These are phyloP conservation scores for Ascoidea rubescens DNA, from an alignment of 805 yeast species.

Conservation along the genomic window DNA sequence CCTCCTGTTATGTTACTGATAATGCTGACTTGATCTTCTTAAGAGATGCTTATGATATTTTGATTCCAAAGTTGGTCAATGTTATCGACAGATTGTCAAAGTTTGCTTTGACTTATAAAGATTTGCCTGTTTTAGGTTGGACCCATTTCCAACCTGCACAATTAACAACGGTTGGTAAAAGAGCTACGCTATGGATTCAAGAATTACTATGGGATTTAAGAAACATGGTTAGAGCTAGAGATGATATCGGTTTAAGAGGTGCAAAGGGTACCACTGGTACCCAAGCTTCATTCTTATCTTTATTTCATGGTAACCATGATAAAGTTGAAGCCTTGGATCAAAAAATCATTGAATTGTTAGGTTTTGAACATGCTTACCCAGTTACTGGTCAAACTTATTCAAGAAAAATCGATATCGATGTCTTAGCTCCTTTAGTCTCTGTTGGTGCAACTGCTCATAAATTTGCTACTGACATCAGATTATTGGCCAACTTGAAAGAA, in stretches of 20 bases:
- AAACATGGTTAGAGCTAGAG: slow-evolving; percentile 90
- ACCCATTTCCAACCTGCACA: slow-evolving; percentile 99
- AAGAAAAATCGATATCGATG: slow-evolving; percentile 94
- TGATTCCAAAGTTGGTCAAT: slow-evolving; percentile 90
- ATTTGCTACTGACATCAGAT: slow-evolving; percentile 92
- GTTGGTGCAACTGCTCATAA: slow-evolving; percentile 95
- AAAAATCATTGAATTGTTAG: slow-evolving; percentile 83
- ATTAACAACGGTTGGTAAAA: slow-evolving; percentile 95
- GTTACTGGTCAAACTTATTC: slow-evolving; percentile 99
- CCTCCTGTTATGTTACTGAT: slow-evolving; percentile 95
- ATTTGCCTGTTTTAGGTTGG: slow-evolving; percentile 96
- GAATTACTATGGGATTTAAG: slow-evolving; percentile 96
- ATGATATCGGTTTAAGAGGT: slow-evolving; percentile 92
- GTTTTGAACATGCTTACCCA: slow-evolving; percentile 91
- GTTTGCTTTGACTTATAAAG: slow-evolving; percentile 87
- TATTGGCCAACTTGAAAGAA: slow-evolving; percentile 93
- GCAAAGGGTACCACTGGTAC: slow-evolving; percentile 99
- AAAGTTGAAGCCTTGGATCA: slow-evolving; percentile 88
- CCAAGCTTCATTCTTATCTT: slow-evolving; percentile 88
- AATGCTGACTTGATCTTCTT: slow-evolving; percentile 94
- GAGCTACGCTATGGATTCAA: slow-evolving; percentile 96
- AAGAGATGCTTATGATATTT: slow-evolving; percentile 86
- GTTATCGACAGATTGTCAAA: slow-evolving; percentile 82
- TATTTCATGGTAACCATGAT: slow-evolving; percentile 94
- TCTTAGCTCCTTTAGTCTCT: slow-evolving; percentile 81